A percentile compares a stretch with the other conserved stretches of the same genome.
These are phyloP conservation scores for Lithospermum erythrorhizon DNA, from an alignment of 257 asterid species.

Conservation along the genomic window DNA sequence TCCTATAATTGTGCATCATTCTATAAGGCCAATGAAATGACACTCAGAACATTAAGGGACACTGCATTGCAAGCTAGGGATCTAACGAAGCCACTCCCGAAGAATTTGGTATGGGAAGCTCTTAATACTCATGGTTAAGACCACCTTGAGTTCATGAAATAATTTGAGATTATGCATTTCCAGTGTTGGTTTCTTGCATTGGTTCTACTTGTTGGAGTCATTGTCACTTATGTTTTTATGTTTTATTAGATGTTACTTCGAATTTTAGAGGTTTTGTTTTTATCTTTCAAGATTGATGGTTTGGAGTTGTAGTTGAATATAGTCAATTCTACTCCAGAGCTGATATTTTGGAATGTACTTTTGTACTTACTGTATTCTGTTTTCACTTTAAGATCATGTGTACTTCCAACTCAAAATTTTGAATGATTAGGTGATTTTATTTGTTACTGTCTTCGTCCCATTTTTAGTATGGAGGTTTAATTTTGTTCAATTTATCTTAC, in stretches of 20 bases:
- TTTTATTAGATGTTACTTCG: too few species aligned
- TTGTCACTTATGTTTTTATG: neutral
- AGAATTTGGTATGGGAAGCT: constrained; percentile 85
- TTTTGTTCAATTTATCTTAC: too few species aligned
- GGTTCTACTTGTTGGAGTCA: neutral
- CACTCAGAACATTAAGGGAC: constrained; percentile 33
- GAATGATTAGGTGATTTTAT: too few species aligned
- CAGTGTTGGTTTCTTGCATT: neutral
- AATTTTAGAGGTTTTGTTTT: neutral
- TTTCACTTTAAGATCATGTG: too few species aligned
- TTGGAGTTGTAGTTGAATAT: neutral
- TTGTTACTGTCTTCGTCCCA: too few species aligned
- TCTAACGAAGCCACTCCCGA: constrained; percentile 45
- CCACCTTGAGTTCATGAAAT: neutral
- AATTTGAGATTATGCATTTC: neutral
- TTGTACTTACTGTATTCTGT: too few species aligned
- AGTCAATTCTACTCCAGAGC: neutral
- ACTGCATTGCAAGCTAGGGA: constrained; percentile 87
- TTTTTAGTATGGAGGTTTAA: too few species aligned
- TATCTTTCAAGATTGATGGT: neutral
- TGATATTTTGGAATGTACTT: neutral
- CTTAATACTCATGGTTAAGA: constrained; percentile 68
- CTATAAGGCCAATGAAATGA: constrained; percentile 59
- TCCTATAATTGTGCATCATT: constrained; percentile 52
- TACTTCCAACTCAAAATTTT: too few species aligned